Evolutionary conservation across 2,329 filamentous ascomycete genomes (phyloP), one percentile per base, ranked within the genome.

Genomic region (Talaromyces marneffei): DNA sequence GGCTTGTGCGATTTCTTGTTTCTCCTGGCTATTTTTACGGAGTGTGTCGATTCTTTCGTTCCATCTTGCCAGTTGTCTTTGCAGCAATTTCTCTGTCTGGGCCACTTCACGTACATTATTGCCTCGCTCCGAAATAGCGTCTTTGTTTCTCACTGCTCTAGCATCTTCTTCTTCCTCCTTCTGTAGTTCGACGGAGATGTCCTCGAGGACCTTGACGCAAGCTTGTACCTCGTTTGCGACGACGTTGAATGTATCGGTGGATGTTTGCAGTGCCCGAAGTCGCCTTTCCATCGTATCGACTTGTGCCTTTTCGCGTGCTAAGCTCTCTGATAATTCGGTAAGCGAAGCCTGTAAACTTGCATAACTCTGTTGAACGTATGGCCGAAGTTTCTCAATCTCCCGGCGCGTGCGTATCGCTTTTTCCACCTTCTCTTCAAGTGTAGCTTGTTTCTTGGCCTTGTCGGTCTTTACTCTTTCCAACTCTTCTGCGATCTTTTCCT

Each of bases 21-120:
- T 95, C 64, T 89, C 85, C 62, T 88, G 86, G 65, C 90, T 93
- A 68, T 90, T 89, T 67, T 89, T 86, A 62, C 91, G 85, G 60
- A 97, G 80, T 69, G 90, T 89, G 68, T 94, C 90, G 0, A 92
- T 97, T 53, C 92, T 85, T 70, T 95, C 91, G 58, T 87, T 86
- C 86, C 92, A 94, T 70, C 92, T 92, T 66, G 85, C 82, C 61
- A 97, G 78, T 76, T 97, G 92, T 63, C 92, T 86, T 71, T 90
- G 86, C 63, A 97, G 80, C 66, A 97, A 81, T 18, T 87, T 84
- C 78, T 97, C 92, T 18, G 90, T 89, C 62, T 93, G 84, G 74
- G 97, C 94, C 3, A 97, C 90, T 74, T 97, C 92, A 64, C 91
- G 86, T 18, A 95, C 92, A 69, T 91, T 95, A 68, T 94, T 95